These are phyloP conservation scores for Irpex sp. DNA, from an alignment of 1,284 basidiomycete species.

Conservation along the genomic window DNA sequence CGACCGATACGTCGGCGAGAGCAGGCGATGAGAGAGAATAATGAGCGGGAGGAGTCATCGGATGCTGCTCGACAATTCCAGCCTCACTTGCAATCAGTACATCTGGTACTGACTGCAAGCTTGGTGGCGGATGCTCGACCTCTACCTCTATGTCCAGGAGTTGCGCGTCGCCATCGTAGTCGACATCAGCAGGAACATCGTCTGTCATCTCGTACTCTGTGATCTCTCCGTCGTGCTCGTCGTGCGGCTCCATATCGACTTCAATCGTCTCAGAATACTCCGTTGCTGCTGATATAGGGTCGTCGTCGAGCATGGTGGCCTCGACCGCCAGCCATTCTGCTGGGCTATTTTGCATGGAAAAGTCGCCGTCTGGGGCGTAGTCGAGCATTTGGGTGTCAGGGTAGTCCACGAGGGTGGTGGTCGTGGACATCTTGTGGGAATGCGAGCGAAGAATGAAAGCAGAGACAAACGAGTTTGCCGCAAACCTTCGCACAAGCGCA, in stretches of 20 bases:
- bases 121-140: conserved; percentile 36
- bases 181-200: conserved; percentile 36
- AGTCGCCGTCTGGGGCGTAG: conserved; percentile 57
- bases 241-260: conserved; percentile 68
- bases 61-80: neutral
- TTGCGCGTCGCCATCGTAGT: conserved; percentile 31
- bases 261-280: conserved; percentile 42
- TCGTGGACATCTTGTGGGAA: conserved; percentile 22
- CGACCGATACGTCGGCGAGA: neutral
- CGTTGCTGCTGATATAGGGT: conserved; percentile 16
- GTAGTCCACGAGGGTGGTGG: conserved; percentile 42
- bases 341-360: conserved; percentile 49
- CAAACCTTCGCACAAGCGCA: neutral
- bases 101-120: neutral
- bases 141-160: conserved; percentile 56
- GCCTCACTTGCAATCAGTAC: neutral
- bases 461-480: neutral
- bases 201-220: conserved; percentile 75
- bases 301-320: conserved; percentile 63
- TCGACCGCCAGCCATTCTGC: conserved; percentile 51
- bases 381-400: conserved; percentile 70
- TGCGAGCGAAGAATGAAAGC: conserved; percentile 1
- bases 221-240: conserved; percentile 37
- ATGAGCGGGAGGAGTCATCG: neutral
- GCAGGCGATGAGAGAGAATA: neutral